Evolutionary conservation across 179 eudicot species (phyloP).

Genomic region (Carnegiea gigantea): DNA sequence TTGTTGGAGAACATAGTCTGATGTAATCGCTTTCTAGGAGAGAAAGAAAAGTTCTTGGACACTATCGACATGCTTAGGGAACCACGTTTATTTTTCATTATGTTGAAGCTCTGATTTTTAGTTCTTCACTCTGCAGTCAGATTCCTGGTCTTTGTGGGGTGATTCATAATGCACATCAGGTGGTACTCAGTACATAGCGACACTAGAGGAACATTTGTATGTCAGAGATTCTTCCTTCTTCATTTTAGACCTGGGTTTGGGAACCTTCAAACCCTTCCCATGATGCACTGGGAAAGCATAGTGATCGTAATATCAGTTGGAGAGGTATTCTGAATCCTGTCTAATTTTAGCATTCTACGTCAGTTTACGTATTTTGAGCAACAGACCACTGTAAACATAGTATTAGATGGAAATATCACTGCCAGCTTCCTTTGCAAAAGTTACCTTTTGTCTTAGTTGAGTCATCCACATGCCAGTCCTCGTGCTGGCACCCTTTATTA

Average conservation of each 20-base stretch:
- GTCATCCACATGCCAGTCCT: constrained; percentile 49
- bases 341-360: neutral
- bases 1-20: neutral
- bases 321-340: neutral
- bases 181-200: neutral
- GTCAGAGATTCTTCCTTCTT: neutral
- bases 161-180: neutral
- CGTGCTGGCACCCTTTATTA: constrained; percentile 36
- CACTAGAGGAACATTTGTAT: neutral
- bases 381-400: neutral
- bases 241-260: neutral
- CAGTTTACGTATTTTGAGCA: neutral
- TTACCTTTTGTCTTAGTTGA: constrained; percentile 73
- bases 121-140: neutral
- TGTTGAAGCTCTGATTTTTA: neutral
- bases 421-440: neutral
- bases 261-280: neutral
- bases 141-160: neutral
- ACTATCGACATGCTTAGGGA: neutral
- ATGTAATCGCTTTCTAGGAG: neutral
- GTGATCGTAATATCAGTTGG: neutral
- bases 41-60: neutral
- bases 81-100: neutral
- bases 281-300: neutral
- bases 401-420: neutral